Evolutionary conservation across 176 grass and related monocot genomes (phyloP), one percentile per base, ranked within the genome.

Genomic region (Themeda triandra): DNA sequence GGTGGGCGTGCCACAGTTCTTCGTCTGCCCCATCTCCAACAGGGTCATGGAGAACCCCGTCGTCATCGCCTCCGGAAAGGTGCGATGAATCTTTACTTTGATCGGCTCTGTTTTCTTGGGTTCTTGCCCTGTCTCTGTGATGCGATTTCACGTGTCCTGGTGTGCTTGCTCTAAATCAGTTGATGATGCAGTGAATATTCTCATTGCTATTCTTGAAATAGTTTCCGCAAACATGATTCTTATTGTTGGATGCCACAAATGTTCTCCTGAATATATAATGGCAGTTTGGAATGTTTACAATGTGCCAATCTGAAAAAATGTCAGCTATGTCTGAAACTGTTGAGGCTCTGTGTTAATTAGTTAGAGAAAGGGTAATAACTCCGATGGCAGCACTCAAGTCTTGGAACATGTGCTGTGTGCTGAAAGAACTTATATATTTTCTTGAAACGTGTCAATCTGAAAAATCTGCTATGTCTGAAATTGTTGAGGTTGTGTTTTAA

Each of bases 61-160:
- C 31, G 81, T 91, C 54, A 53, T 87, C 85, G 25, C 85, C 76
- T 81, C 89, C 25, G 89, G 89, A 81, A 91, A 84, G 89, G 89
- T 87, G 68, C 18, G 60, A 13, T 0, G 25, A 60, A 78, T 59
- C 88, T 70, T n/a, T n/a, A n/a, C n/a, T n/a, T 53, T 35, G 13
- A 2, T 69, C 48, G 68, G 18, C 4, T 65, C 23, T 80, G 27
- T 58, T 49, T 85, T 77, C 33, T 41, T 77, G 32, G 6, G 13
- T n/a, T n/a, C n/a, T n/a, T n/a, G n/a, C n/a, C n/a, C n/a, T n/a
- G 33, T 5, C 58, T 31, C 24, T 77, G 63, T 7, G 10, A 36
- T 48, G 45, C 45, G 14, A 48, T 48, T 63, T 53, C 51, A 35
- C 4, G 41, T 64, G 63, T 9, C 12, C 3, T 10, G n/a, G 56